Conservation (phyloP, 1,139 yeast species). For the Pichia sp. region DNA sequence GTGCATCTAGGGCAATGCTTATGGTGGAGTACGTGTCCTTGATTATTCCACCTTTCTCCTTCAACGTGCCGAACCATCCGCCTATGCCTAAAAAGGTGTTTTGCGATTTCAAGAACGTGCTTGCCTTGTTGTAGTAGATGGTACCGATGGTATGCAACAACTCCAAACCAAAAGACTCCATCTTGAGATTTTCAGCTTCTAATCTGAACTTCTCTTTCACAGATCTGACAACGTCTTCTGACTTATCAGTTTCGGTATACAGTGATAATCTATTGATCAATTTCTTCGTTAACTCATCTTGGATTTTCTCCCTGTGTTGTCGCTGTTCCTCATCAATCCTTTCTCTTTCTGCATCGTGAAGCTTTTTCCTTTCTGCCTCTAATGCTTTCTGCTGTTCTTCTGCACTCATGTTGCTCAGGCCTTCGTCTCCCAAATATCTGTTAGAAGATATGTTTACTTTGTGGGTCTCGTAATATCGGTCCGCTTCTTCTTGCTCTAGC, state of each 20-base stretch:
- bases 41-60: constrained; percentile 84
- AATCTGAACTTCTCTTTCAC: constrained; percentile 67
- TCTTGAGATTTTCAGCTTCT: constrained; percentile 77
- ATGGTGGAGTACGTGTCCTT: constrained; percentile 89
- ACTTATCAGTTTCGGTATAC: constrained; percentile 80
- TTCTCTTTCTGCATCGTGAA: constrained; percentile 59
- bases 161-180: constrained; percentile 80
- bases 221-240: constrained; percentile 60
- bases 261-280: constrained; percentile 65
- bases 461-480: constrained; percentile 13
- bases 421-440: constrained; percentile 25
- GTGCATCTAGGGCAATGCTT: constrained; percentile 87
- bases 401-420: constrained; percentile 24
- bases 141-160: constrained; percentile 71
- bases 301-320: constrained; percentile 66
- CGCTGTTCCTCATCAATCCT: constrained; percentile 77
- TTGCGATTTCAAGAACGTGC: constrained; percentile 46
- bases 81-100: constrained; percentile 67
- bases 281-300: constrained; percentile 58
- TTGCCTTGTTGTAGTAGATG: constrained; percentile 59
- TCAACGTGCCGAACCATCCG: constrained; percentile 78
- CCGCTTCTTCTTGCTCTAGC: constrained; percentile 23
- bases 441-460: not conserved
- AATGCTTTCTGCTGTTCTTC: constrained; percentile 32
- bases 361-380: constrained; percentile 43